phyloP scores from a whole-genome alignment of 2,329 filamentous ascomycete genomes.

The Fusarium humuli region DNA sequence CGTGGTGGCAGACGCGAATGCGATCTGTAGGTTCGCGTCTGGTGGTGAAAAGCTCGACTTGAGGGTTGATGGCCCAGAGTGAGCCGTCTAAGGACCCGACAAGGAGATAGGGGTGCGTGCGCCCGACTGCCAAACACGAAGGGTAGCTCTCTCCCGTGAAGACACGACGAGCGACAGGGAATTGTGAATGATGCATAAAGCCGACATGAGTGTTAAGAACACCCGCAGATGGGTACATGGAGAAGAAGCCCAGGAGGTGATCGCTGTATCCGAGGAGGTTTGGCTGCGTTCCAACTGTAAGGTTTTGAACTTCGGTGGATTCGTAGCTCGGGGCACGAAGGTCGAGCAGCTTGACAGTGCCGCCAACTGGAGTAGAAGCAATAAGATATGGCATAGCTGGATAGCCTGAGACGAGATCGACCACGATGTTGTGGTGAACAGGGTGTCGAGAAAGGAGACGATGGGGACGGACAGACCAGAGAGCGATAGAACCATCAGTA shows the following conservation, averaged over 20 bases:
- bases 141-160: conserved; percentile 63
- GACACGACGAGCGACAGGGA: conserved; percentile 64
- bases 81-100: conserved; percentile 66
- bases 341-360: conserved; percentile 65
- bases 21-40: conserved; percentile 51
- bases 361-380: conserved; percentile 66
- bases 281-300: conserved; percentile 64
- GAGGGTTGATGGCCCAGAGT: conserved; percentile 60
- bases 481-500: conserved; percentile 65
- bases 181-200: conserved; percentile 65
- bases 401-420: conserved; percentile 67
- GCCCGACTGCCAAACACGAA: conserved; percentile 62
- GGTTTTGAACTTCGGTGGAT: conserved; percentile 63
- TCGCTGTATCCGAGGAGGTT: conserved; percentile 67
- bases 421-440: conserved; percentile 64
- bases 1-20: conserved; percentile 63
- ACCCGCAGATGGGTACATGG: conserved; percentile 64
- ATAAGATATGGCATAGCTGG: conserved; percentile 67
- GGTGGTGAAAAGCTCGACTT: conserved; percentile 53
- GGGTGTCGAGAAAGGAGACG: conserved; percentile 63
- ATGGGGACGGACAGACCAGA: conserved; percentile 67
- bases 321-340: conserved; percentile 64
- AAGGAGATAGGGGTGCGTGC: conserved; percentile 65
- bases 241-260: conserved; percentile 66
- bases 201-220: conserved; percentile 64